phyloP scores from a whole-genome alignment of 2,329 filamentous ascomycete genomes.

The Aurifilum marmelostoma region DNA sequence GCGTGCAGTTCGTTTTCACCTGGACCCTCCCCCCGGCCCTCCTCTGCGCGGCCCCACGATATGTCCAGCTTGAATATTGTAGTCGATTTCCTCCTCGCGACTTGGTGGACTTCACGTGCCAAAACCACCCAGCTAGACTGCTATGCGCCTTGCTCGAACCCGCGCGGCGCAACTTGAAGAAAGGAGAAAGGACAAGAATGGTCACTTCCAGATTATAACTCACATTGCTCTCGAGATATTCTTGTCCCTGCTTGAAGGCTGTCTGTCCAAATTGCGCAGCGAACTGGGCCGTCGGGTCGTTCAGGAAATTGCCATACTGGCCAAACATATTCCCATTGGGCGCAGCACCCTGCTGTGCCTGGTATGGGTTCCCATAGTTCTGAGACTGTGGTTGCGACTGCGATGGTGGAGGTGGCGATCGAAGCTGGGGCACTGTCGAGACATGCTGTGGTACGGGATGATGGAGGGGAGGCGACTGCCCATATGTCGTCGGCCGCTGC shows the following conservation, averaged over 20 bases:
- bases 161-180: no score
- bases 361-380: constrained; percentile 69
- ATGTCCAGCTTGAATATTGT: background rate
- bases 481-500: constrained; percentile 81
- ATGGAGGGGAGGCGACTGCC: constrained; percentile 90
- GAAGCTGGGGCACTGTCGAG: constrained; percentile 93
- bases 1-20: background rate
- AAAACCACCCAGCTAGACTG: background rate
- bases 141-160: background rate
- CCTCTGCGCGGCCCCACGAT: background rate
- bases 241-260: constrained; percentile 87
- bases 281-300: constrained; percentile 92
- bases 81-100: background rate
- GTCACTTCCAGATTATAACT: constrained; percentile 35
- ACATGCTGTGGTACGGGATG: constrained; percentile 98
- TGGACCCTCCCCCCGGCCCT: background rate
- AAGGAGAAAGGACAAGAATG: background rate
- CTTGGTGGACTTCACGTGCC: background rate
- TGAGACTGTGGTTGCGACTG: constrained; percentile 70
- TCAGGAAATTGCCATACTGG: constrained; percentile 91
- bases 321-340: constrained; percentile 60
- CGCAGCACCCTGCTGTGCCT: constrained; percentile 65
- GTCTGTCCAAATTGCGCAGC: constrained; percentile 92
- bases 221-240: constrained; percentile 96
- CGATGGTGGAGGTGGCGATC: constrained; percentile 84